Percentiles rank a stretch among this genome's conserved stretches.
phyloP scores from a whole-genome alignment of 2,329 filamentous ascomycete species.

The Emmonsiellopsis sp. region DNA sequence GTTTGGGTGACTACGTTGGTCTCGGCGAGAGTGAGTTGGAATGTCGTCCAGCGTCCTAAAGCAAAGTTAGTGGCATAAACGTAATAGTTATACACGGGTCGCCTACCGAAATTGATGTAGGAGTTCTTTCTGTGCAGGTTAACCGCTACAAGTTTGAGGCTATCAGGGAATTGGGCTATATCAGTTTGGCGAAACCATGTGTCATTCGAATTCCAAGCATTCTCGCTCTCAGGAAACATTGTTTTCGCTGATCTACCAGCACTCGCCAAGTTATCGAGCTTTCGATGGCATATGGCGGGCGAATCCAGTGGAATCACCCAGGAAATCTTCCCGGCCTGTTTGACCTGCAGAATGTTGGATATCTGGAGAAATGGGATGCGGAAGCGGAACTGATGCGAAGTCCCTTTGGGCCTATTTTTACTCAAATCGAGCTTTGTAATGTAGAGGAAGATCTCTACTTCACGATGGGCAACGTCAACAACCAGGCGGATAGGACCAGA shows the following conservation, averaged over 20 bases:
- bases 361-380: slow-evolving; percentile 39
- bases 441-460: slow-evolving; percentile 39
- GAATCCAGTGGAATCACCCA: slow-evolving; percentile 34
- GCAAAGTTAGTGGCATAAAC: slow-evolving; percentile 1
- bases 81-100: neutral
- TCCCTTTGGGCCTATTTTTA: neutral
- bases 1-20: slow-evolving; percentile 20
- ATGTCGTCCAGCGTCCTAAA: slow-evolving; percentile 54
- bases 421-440: slow-evolving; percentile 17
- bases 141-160: slow-evolving; percentile 28
- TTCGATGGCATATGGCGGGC: slow-evolving; percentile 39
- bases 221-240: slow-evolving; percentile 35
- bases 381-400: slow-evolving; percentile 31
- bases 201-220: slow-evolving; percentile 48
- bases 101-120: slow-evolving; percentile 51
- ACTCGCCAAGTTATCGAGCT: slow-evolving; percentile 20
- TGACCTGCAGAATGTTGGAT: slow-evolving; percentile 27
- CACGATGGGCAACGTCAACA: slow-evolving; percentile 36
- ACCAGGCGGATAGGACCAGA: slow-evolving; percentile 23
- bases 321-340: slow-evolving; percentile 13
- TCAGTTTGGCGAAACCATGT: slow-evolving; percentile 58
- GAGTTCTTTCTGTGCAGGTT: slow-evolving; percentile 42
- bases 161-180: slow-evolving; percentile 41
- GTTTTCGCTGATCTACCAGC: neutral
- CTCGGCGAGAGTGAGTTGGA: slow-evolving; percentile 42